These are phyloP conservation scores for Alternaria atra DNA, from an alignment of 2,329 filamentous ascomycete species.

Conservation along the genomic window DNA sequence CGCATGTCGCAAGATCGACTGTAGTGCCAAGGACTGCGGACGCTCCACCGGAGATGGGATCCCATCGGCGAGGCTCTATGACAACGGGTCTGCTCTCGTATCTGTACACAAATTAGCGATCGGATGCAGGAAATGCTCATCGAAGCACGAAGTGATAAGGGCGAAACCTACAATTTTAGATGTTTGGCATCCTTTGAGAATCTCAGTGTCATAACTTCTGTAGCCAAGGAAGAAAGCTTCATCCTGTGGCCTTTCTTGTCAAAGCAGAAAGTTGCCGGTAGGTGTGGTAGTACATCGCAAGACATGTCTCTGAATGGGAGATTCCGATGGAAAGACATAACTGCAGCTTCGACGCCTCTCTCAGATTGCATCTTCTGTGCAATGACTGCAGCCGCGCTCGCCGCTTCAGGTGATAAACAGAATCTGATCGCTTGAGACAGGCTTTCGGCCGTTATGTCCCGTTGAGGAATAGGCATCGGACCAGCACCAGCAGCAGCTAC, in stretches of 20 bases:
- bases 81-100: constrained; percentile 29
- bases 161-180: background rate
- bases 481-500: constrained; percentile 41
- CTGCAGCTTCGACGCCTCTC: constrained; percentile 53
- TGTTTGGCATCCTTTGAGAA: background rate
- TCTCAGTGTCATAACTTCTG: background rate
- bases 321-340: constrained; percentile 57
- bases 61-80: constrained; percentile 56
- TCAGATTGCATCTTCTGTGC: constrained; percentile 55
- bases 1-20: constrained; percentile 64
- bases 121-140: background rate
- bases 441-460: constrained; percentile 42
- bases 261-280: background rate
- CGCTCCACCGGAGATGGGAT: constrained; percentile 71
- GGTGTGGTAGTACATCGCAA: background rate
- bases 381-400: constrained; percentile 50
- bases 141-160: background rate
- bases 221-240: background rate
- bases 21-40: constrained; percentile 66
- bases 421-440: constrained; percentile 41
- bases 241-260: background rate
- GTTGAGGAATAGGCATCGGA: constrained; percentile 37
- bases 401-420: constrained; percentile 53
- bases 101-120: background rate
- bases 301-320: constrained; percentile 48